These are phyloP conservation scores for Lomentospora prolificans DNA, from an alignment of 2,329 filamentous ascomycete species.

Conservation along the genomic window DNA sequence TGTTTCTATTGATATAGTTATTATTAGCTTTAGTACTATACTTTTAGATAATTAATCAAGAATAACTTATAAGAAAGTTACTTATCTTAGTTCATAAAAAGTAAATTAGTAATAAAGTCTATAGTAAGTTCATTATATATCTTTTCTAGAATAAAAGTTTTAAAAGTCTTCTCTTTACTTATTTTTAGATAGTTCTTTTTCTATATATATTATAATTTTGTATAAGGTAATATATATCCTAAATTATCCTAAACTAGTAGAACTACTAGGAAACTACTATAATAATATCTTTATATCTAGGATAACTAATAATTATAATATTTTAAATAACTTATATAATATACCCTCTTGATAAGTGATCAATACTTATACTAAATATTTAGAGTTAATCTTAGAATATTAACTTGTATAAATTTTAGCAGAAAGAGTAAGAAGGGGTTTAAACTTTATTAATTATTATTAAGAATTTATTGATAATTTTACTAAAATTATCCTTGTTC, in stretches of 20 bases:
- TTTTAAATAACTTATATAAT: neutral
- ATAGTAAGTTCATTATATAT: neutral
- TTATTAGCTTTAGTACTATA: neutral
- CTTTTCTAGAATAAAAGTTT: neutral
- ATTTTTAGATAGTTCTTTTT: neutral
- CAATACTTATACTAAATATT: neutral
- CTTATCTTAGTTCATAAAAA: neutral
- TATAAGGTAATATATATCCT: no score
- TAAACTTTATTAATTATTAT: no score
- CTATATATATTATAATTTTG: constrained; percentile 14
- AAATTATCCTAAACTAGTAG: neutral
- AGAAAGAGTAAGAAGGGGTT: no score
- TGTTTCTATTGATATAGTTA: neutral
- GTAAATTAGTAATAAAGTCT: neutral
- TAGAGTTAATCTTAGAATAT: neutral
- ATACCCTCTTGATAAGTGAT: neutral
- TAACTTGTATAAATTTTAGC: no score
- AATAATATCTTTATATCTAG: neutral
- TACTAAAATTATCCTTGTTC: no score
- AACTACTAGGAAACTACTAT: neutral
- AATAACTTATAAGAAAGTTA: no score
- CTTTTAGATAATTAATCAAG: neutral
- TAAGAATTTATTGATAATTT: no score
- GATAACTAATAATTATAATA: neutral
- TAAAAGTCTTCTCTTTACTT: neutral